Evolutionary conservation across 805 yeast species (phyloP), one percentile per base, ranked within the genome.

Genomic region (Kuraishia piskuri): DNA sequence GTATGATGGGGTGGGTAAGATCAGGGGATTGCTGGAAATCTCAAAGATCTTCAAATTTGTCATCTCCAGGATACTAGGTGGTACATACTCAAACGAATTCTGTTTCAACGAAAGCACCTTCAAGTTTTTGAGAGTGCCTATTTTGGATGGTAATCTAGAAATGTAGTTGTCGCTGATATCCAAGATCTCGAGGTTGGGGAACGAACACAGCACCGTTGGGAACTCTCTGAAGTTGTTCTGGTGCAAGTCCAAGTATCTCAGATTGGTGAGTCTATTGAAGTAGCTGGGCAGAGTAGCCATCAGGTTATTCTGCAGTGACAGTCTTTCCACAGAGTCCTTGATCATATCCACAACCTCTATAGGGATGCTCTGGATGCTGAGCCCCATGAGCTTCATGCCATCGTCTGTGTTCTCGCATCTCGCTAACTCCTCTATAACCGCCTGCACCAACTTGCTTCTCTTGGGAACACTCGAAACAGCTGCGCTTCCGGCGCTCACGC

Each of bases 171-270:
- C 67, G 21, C 90, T 82, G 21, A 87, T 64, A 65, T 88, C 92
- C 46, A 88, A 66, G 51, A 83, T 82, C 60, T 85, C 91, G 53
- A 88, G 67, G 7, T 73, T 70, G 12, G 61, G 59, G 46, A 77
- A 71, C 2, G 62, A 61, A 20, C 59, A 55, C 55, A 80, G 59
- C 6, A 73, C 65, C 1, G 60, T 64, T 0, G 95, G 90, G 48
- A 88, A 74, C 49, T 68, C 72, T 2, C 71, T 58, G 51, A 88
- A 73, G 48, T 68, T 63, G 63, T 88, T 88, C 55, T 74, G 71
- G 62, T 87, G 86, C 49, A 88, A 66, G 64, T 88, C 92, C 54
- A 88, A 67, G 57, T 82, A 84, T 53, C 79, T 71, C 52, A 87
- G 67, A 48, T 71, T 67, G 14, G 72, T 59, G 54, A 86, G 60